phyloP scores from a whole-genome alignment of 1,284 basidiomycete genomes.

The Neolentinus lepideus region DNA sequence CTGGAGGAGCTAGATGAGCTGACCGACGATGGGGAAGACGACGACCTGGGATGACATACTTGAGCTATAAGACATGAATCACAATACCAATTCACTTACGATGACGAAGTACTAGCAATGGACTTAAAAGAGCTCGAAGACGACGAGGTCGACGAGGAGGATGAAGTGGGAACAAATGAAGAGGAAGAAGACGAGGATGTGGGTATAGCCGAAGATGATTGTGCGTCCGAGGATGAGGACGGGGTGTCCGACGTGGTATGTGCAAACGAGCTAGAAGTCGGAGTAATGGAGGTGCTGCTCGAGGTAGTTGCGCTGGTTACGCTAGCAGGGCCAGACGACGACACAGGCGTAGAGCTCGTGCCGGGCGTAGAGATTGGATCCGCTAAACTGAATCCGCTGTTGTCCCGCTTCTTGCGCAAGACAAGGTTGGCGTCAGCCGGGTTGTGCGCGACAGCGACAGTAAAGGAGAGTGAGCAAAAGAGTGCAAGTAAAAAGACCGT shows the following conservation, averaged over 20 bases:
- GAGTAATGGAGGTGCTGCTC: neutral
- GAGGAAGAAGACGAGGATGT: conserved; percentile 3
- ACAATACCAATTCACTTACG: too few species aligned
- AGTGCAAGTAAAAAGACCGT: conserved; percentile 27
- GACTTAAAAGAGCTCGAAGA: conserved; percentile 8
- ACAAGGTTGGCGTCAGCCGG: conserved; percentile 3
- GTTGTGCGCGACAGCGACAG: conserved; percentile 16
- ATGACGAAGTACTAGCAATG: conserved; percentile 3
- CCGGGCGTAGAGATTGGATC: conserved; percentile 4
- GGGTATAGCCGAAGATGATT: conserved; percentile 4
- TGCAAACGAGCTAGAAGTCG: neutral
- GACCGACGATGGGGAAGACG: too few species aligned
- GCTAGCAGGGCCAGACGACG: neutral
- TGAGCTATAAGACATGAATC: too few species aligned
- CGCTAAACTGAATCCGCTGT: neutral
- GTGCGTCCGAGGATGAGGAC: conserved; percentile 1
- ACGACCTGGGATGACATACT: too few species aligned
- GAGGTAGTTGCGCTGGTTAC: neutral
- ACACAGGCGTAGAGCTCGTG: neutral
- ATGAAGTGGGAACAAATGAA: neutral
- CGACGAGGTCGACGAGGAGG: conserved; percentile 8
- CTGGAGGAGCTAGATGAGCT: conserved; percentile 1
- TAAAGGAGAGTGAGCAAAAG: conserved; percentile 25
- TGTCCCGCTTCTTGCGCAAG: neutral
- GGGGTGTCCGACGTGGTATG: conserved; percentile 1